phyloP scores from a whole-genome alignment of 2,329 filamentous ascomycete species.

The Fusarium foetens region DNA sequence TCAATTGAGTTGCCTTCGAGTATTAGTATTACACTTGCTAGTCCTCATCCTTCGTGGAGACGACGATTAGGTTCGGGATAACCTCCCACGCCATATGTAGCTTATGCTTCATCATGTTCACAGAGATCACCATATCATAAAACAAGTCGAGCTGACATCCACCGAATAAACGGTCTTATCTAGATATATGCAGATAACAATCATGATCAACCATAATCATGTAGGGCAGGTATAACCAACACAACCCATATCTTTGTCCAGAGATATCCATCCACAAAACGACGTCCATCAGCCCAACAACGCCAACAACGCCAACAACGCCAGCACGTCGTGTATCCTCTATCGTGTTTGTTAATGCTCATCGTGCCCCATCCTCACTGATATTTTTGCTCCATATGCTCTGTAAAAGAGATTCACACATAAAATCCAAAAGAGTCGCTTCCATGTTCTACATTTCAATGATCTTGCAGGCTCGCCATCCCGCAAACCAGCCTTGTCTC shows the following conservation, averaged over 20 bases:
- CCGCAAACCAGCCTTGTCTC: slow-evolving; percentile 19
- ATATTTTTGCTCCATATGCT: slow-evolving; percentile 6
- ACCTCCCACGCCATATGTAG: background rate
- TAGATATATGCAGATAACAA: slow-evolving; percentile 14
- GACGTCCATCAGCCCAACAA: slow-evolving; percentile 3
- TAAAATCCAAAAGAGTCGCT: slow-evolving; percentile 17
- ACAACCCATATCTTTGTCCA: background rate
- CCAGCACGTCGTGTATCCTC: slow-evolving; percentile 22
- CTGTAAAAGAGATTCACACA: background rate
- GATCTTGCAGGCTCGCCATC: slow-evolving; percentile 22
- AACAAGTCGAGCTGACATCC: background rate
- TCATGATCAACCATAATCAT: background rate
- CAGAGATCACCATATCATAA: background rate
- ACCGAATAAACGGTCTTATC: slow-evolving; percentile 1
- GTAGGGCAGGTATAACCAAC: background rate
- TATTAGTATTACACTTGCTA: background rate
- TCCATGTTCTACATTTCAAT: slow-evolving; percentile 27
- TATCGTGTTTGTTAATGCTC: slow-evolving; percentile 25
- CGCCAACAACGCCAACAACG: slow-evolving; percentile 31
- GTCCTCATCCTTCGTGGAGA: background rate
- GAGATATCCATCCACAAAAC: background rate
- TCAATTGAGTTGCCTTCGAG: background rate
- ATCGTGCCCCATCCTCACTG: background rate
- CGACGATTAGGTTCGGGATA: background rate
- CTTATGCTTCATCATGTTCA: background rate